Evolutionary conservation across 2,329 filamentous ascomycete genomes (phyloP).

Genomic region (Fusarium veterinarium): DNA sequence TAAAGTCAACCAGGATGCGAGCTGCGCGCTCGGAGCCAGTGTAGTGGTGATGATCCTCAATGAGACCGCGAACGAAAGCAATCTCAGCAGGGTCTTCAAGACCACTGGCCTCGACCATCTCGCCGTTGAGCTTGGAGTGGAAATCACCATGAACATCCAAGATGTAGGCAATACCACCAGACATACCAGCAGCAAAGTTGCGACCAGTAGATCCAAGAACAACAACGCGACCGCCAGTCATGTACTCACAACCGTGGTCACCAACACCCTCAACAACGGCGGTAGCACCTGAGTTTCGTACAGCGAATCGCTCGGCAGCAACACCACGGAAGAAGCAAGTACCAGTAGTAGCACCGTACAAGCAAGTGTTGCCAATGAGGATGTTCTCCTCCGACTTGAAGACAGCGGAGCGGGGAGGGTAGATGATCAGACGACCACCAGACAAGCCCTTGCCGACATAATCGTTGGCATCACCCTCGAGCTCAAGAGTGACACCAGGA

Average conservation of each 20-base stretch:
- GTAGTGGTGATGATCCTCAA: conserved; percentile 98
- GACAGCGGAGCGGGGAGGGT: conserved; percentile 87
- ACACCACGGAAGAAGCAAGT: conserved; percentile 97
- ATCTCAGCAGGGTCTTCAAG: conserved; percentile 90
- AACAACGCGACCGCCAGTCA: conserved; percentile 94
- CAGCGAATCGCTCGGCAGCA: conserved; percentile 94
- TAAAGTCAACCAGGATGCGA: conserved; percentile 95
- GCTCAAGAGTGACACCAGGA: conserved; percentile 91
- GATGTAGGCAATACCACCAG: conserved; percentile 95
- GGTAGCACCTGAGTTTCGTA: conserved; percentile 94
- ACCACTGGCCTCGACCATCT: conserved; percentile 93
- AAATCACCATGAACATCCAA: conserved; percentile 92
- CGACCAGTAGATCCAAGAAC: conserved; percentile 90
- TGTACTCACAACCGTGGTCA: conserved; percentile 98
- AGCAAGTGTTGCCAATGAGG: conserved; percentile 90
- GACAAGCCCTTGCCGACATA: conserved; percentile 97
- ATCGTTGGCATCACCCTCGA: conserved; percentile 96
- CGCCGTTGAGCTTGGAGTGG: conserved; percentile 91
- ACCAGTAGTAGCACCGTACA: conserved; percentile 92
- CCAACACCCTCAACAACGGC: conserved; percentile 97
- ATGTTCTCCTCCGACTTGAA: conserved; percentile 98
- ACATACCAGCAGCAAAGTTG: conserved; percentile 99
- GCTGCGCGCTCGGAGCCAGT: conserved; percentile 95
- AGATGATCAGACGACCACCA: conserved; percentile 91
- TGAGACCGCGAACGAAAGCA: conserved; percentile 87